Base-by-base conservation (phyloP, 768 basidiomycete genomes). In the Floccularia luteovirens region DNA sequence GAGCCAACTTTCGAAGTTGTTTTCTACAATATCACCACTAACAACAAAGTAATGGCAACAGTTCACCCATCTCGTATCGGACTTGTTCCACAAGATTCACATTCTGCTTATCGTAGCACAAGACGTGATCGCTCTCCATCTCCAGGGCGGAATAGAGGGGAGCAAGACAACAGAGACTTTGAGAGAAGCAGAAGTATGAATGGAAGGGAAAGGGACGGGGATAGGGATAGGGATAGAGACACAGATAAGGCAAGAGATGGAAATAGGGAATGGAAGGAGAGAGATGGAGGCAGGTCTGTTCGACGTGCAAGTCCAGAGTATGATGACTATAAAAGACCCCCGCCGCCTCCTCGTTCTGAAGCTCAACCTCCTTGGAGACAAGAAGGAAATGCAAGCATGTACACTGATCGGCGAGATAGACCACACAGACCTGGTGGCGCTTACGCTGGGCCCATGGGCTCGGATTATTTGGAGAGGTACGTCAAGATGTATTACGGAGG, bases 41-140 rank as follows among this genome's bases (percentile, higher is more conserved):
- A 30, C 14, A 30, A 14, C 28, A 10, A 30, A 37, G 6, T 21
- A 39, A 86, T 87, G 84, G 82, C 82, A 20, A 77, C 76, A 14
- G 69, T 87, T 4, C 84, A 87, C 50, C 84, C 85, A 19, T 85
- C 83, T 7, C 72, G 84, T 37, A 64, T 82, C 63, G 76, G 64
- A 20, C 63, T 86, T 3, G 78, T 87, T 14, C 78, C 82, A 27
- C 73, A 63, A 41, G 61, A 67, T 24, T 47, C 25, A n/a, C 45
- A 45, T 4, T 47, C 49, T 28, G 43, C 53, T 2, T 43, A 34
- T 5, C 44, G 43, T n/a, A 58, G 62, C 19, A 57, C n/a, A n/a
- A n/a, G n/a, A n/a, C n/a, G n/a, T n/a, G n/a, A 56, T 36, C 66
- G 72, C 23, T 73, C 76, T 8, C 69, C 69, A 2, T 72, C 75